Conservation (phyloP, 352 stramenopile genomes). For the Phytophthora citricola region DNA sequence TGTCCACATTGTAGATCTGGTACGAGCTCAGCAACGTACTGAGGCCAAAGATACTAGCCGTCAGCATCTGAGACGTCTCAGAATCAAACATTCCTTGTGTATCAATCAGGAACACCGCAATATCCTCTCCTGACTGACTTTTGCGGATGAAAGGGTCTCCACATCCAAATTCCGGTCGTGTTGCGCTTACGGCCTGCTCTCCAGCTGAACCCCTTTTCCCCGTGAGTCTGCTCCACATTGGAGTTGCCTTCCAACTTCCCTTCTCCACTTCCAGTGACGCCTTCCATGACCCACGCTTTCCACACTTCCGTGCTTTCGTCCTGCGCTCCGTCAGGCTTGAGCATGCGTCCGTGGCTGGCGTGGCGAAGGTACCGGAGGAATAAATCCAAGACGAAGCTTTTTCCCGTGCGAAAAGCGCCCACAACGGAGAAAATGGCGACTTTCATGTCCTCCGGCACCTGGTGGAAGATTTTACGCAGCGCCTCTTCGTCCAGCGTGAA, state of each 20-base stretch:
- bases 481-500: constrained; percentile 82
- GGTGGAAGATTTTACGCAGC: constrained; percentile 76
- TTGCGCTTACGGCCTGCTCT: constrained; percentile 95
- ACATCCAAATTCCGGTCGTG: constrained; percentile 99
- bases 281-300: constrained; percentile 74
- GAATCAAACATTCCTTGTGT: constrained; percentile 99
- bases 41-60: constrained; percentile 98
- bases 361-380: constrained; percentile 97
- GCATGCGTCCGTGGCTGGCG: constrained; percentile 57
- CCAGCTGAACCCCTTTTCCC: constrained; percentile 96
- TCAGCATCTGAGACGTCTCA: constrained; percentile 98
- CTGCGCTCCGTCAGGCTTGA: constrained; percentile 49
- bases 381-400: constrained; percentile 98
- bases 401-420: constrained; percentile 98
- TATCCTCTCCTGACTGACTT: constrained; percentile 80
- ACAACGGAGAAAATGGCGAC: constrained; percentile 98
- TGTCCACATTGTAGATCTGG: constrained; percentile 99
- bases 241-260: constrained; percentile 85
- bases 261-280: constrained; percentile 58
- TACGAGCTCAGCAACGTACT: constrained; percentile 96
- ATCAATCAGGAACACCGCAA: constrained; percentile 98
- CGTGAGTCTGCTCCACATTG: constrained; percentile 80
- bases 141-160: constrained; percentile 97
- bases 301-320: constrained; percentile 56
- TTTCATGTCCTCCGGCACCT: constrained; percentile 94